Base-by-base conservation (phyloP, 208 protist genomes). In the Acanthamoeba castellanii region DNA sequence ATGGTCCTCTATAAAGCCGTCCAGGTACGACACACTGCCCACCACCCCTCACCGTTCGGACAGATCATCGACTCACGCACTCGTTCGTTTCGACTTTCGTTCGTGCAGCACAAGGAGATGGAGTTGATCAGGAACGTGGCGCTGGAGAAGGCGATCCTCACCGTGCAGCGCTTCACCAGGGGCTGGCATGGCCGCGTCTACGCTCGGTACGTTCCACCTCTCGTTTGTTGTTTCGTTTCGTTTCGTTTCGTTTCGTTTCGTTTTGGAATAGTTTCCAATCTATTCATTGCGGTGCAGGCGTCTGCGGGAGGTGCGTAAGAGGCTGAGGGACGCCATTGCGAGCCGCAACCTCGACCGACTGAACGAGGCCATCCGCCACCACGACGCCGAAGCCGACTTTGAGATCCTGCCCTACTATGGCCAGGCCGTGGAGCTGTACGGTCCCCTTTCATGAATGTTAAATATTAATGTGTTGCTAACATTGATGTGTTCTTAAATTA, bases 121-220 rank as follows among this genome's bases (percentile, higher is more conserved):
- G 82, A 89, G 82, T 37, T 89, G 42, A 37, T 89, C 30, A 89
- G 82, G 82, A 89, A 89, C 52, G 55, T 89, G 11, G 82, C 45
- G 2, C 52, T 89, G 13, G 82, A 89, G 55, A 89, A 89, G 52
- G 55, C 55, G 9, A 89, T 66, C 16, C 45, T 89, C 32, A 68
- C 55, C 30, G 20, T 89, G 82, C 82, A 89, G 55, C 52, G 52
- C 82, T 45, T 37, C 82, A 66, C 82, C 7, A 22, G 82, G 16
- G 82, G 82, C 52, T 68, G 45, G 82, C 45, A 89, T 20, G 82
- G 30, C 37, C 82, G 82, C 34, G 72, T 81, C 42, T 81, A 81
- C 34, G 72, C 72, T 3, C 72, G 72, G 72, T 81, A 81, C 30
- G 22, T n/a, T 45, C 30, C 34, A n/a, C 5, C 72, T n/a, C 30